Evolutionary conservation across 352 stramenopile genomes (phyloP), one percentile per base, ranked within the genome.

Genomic region (Globisporangium middletonii): DNA sequence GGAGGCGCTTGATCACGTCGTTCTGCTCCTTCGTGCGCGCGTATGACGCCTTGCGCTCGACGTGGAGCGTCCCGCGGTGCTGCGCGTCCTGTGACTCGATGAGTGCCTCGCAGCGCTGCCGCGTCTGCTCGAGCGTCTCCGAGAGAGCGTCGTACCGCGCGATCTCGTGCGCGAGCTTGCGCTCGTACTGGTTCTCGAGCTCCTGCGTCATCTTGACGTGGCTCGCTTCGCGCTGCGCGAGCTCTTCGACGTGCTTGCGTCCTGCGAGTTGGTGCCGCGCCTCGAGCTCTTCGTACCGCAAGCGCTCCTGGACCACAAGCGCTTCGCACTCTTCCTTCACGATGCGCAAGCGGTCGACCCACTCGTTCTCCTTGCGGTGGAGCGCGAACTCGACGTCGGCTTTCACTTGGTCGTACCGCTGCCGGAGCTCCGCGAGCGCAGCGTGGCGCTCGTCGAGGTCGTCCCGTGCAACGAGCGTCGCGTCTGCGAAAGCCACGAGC

Each of bases 141-240:
- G 84, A 92, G 0, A 97, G 63, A 5, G 79, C 72, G 45, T 97
- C 90, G 55, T 95, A 97, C 18, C 90, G 68, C 50, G 81, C 65
- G 23, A 97, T 73, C 57, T 97, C 90, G 46, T 96, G 73, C 8
- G 91, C 89, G 0, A 98, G 64, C 44, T 95, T 94, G 23, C 89
- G 80, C 57, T 98, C 90, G 62, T 97, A 98, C 59, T 96, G 82
- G 53, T 97, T 98, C 60, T 97, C 89, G 4, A 97, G 73, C 48
- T 97, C 89, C 60, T 95, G 78, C 0, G 76, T 87, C 64, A 94
- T 85, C 45, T 89, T 92, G 8, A 89, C 80, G 41, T 95, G 83
- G 45, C 78, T 87, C 0, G 71, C 78, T 50, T 91, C 84, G 30
- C 86, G 75, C 23, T 91, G 73, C 2, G 82, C 72, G 33, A 96